Evolutionary conservation across 2,329 filamentous ascomycete genomes (phyloP), one percentile per base, ranked within the genome.

Genomic region (Xylaria hypoxylon): DNA sequence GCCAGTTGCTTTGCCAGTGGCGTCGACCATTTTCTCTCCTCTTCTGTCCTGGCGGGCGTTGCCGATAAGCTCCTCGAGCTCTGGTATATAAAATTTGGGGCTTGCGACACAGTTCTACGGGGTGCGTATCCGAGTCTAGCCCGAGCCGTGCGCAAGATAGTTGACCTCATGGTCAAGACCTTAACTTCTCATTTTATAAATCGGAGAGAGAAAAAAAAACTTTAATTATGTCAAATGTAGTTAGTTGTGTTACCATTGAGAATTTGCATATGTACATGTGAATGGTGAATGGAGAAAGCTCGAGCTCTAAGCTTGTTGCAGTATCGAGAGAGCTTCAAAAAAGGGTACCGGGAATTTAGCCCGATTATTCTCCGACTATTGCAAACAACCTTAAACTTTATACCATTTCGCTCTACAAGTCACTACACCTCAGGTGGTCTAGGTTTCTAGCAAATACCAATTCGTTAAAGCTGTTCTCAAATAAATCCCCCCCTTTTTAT

Each of bases 1-100:
- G 90, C 91, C 56, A 98, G 86, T 72, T 92, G 91, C 78, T 96
- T 95, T 7, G 95, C 94, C 68, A 99, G 81, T 15, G 95, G 94
- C 2, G 95, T 99, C 2, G 94, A 97, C 94, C 94, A 97, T 83
- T 92, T 82, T 69, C 91, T 85, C 62, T 82, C 81, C 6, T 79
- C 78, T 7, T 76, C 72, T 58, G 66, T 62, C n/a, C 59, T 76
- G 55, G 42, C 69, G 5, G 71, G 69, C 1, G 77, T 78, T 33
- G 71, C 61, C 5, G 76, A 75, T 22, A 80, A 75, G 62, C 62
- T 62, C 35, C 75, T 55, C 28, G 51, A 75, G 61, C 68, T 67
- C 15, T 68, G 71, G 31, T 47, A 68, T 61, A 50, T 44, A 57
- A 72, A 33, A 56, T 59, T 71, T 3, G 55, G 59, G 56, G 44